phyloP scores from a whole-genome alignment of 805 yeast species.

The Ogataea dorogensis region DNA sequence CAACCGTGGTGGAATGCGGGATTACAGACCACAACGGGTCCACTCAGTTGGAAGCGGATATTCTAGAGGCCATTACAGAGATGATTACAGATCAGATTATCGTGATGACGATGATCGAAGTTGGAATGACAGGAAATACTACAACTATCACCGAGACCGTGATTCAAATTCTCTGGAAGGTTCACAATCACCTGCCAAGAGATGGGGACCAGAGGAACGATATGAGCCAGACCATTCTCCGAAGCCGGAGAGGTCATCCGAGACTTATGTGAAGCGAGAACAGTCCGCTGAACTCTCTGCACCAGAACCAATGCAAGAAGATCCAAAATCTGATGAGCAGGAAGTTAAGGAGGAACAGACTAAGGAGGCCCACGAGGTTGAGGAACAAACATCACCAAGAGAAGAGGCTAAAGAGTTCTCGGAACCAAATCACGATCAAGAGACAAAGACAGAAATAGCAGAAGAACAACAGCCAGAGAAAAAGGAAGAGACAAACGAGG shows the following conservation, averaged over 20 bases:
- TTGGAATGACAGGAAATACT: constrained; percentile 6
- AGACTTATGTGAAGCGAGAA: too few species aligned
- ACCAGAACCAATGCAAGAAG: not conserved
- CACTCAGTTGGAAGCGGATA: constrained; percentile 12
- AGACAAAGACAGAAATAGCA: too few species aligned
- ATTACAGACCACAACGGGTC: constrained; percentile 14
- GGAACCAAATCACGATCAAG: too few species aligned
- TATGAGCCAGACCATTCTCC: not conserved
- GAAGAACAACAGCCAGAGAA: constrained; percentile 1
- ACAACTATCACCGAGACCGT: constrained; percentile 1
- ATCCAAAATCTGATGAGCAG: not conserved
- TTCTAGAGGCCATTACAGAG: constrained; percentile 16
- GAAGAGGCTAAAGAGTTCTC: too few species aligned
- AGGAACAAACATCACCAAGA: too few species aligned
- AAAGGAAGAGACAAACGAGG: too few species aligned
- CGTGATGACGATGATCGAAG: constrained; percentile 15
- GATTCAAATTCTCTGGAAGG: constrained; percentile 4
- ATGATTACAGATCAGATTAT: constrained; percentile 15
- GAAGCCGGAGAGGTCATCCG: not conserved
- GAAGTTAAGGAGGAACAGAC: too few species aligned
- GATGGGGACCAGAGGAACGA: constrained; percentile 3
- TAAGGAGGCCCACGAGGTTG: too few species aligned
- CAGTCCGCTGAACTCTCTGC: too few species aligned
- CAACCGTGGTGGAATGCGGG: constrained; percentile 15
- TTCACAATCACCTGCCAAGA: constrained; percentile 5